Evolutionary conservation across 2,329 filamentous ascomycete genomes (phyloP).

Genomic region (Chaetoscypha palmicola): DNA sequence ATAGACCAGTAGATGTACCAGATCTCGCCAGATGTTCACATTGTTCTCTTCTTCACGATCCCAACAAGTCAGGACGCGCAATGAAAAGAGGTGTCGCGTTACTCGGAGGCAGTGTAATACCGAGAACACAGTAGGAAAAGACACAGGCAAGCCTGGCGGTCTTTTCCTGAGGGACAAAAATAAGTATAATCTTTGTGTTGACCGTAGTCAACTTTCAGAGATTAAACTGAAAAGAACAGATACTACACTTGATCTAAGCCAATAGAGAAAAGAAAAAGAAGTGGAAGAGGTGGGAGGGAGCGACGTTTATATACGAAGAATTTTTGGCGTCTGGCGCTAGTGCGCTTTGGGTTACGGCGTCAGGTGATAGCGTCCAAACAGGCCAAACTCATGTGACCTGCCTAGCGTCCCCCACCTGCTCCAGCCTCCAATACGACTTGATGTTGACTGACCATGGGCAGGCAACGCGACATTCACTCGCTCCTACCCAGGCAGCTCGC

Average conservation of each 20-base stretch:
- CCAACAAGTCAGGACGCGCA: not conserved
- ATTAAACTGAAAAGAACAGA: conserved; percentile 96
- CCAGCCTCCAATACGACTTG: not conserved
- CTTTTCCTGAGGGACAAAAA: conserved; percentile 54
- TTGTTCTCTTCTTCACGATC: conserved; percentile 8
- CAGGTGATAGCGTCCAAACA: no score
- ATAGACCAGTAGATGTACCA: no score
- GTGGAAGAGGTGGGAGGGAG: not conserved
- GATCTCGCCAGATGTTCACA: no score
- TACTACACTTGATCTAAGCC: conserved; percentile 89
- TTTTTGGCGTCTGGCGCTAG: not conserved
- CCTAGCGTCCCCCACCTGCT: not conserved
- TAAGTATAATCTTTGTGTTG: conserved; percentile 74
- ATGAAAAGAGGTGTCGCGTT: conserved; percentile 48
- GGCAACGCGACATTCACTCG: not conserved
- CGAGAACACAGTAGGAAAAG: conserved; percentile 61
- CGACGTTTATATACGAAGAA: conserved; percentile 1
- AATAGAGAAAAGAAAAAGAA: conserved; percentile 31
- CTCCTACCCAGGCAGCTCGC: no score
- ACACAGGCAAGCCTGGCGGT: conserved; percentile 69
- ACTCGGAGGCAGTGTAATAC: conserved; percentile 68
- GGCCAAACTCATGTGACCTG: not conserved
- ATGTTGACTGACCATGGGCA: not conserved
- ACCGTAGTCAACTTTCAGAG: conserved; percentile 32
- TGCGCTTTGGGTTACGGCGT: not conserved